Percentiles rank a stretch among this genome's conserved stretches.
Evolutionary conservation across 164 flowering plant genomes (phyloP).

Genomic region (Vitis cinerea): DNA sequence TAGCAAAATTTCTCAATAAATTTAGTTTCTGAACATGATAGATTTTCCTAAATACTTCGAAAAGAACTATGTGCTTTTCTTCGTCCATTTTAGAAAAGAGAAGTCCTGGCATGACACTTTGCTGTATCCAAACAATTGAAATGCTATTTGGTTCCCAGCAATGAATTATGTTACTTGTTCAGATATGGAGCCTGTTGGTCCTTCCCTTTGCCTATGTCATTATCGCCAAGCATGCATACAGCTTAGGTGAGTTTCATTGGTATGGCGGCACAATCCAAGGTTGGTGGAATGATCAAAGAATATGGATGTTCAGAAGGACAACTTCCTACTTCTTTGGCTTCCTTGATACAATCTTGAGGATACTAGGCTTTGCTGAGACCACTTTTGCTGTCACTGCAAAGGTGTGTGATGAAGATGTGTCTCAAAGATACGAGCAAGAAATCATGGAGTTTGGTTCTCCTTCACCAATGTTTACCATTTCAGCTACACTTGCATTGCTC

Average conservation of each 20-base stretch:
- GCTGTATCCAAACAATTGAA: too few relatives aligned
- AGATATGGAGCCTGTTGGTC: constrained; percentile 53
- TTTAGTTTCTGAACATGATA: too few relatives aligned
- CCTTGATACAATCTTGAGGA: constrained; percentile 16
- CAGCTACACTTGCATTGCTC: constrained; percentile 24
- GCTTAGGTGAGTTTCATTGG: constrained; percentile 32
- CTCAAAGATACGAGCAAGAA: constrained; percentile 29
- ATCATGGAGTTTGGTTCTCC: constrained; percentile 35
- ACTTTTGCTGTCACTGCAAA: constrained; percentile 28
- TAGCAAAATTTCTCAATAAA: too few relatives aligned
- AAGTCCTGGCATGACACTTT: too few relatives aligned
- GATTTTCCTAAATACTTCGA: too few relatives aligned
- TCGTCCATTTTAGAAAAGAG: too few relatives aligned
- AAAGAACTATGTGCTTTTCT: too few relatives aligned
- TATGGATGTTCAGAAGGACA: constrained; percentile 23
- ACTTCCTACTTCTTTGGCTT: constrained; percentile 27
- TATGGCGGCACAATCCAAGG: constrained; percentile 24
- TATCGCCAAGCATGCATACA: constrained; percentile 15
- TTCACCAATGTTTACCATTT: constrained; percentile 36
- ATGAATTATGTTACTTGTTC: neutral
- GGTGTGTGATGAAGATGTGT: constrained; percentile 28
- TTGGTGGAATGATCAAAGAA: constrained; percentile 38
- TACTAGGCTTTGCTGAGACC: constrained; percentile 21
- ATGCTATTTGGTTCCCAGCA: neutral
- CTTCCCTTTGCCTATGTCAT: constrained; percentile 42